phyloP scores from a whole-genome alignment of 163 green algal genomes.

The Chlamydomonas reinhardtii region DNA sequence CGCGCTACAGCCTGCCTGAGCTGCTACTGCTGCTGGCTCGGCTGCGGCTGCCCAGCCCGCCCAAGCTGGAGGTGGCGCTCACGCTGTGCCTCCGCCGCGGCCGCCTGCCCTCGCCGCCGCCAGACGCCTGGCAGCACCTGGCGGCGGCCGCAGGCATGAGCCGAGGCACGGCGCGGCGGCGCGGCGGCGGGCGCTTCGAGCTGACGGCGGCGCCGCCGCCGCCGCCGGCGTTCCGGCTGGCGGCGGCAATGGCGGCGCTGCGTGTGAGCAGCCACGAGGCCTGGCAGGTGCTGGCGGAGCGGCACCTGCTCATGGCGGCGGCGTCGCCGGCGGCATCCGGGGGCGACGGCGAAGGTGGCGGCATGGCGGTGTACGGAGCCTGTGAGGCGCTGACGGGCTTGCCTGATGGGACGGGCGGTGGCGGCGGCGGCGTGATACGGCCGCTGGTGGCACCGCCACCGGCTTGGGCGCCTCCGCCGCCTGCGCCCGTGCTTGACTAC shows the following conservation, averaged over 20 bases:
- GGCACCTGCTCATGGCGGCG: neutral
- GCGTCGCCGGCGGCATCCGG: neutral
- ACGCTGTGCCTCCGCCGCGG: neutral
- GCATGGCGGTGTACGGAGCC: too few species aligned
- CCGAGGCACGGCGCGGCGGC: neutral
- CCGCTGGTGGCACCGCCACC: too few species aligned
- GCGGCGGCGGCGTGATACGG: too few species aligned
- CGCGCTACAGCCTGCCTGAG: conserved; percentile 7
- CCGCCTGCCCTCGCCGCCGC: neutral
- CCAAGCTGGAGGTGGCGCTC: conserved; percentile 14
- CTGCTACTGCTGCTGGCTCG: conserved; percentile 21
- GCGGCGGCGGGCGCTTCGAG: neutral
- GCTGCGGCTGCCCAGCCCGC: neutral
- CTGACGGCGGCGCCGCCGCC: neutral
- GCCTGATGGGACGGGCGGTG: too few species aligned
- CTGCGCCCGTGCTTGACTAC: neutral
- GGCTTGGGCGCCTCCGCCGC: too few species aligned
- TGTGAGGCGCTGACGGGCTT: too few species aligned
- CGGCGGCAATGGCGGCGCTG: neutral
- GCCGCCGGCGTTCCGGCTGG: conserved; percentile 7
- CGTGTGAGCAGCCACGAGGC: conserved; percentile 20
- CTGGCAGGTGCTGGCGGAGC: conserved; percentile 32
- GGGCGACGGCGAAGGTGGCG: too few species aligned
- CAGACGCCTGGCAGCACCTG: neutral
- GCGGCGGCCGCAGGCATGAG: neutral